Evolutionary conservation across 257 asterid species (phyloP).

Genomic region (Solanum rostratum): DNA sequence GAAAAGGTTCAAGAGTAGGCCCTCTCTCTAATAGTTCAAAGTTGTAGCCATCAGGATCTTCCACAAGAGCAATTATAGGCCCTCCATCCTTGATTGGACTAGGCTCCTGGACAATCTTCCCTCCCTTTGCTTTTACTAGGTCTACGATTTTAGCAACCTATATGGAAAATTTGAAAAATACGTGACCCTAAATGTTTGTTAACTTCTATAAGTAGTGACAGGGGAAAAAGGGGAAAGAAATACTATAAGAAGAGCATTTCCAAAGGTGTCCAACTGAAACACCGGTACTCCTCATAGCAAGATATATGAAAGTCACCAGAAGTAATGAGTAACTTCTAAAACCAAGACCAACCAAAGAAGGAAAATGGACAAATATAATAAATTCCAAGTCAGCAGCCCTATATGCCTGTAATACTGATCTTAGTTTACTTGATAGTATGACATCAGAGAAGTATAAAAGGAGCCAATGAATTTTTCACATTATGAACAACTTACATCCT

Average conservation of each 20-base stretch:
- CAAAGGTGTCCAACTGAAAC: neutral
- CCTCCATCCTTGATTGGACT: slow-evolving; percentile 15
- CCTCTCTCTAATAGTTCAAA: slow-evolving; percentile 29
- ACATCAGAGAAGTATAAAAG: neutral
- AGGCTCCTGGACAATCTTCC: slow-evolving; percentile 22
- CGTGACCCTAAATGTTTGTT: neutral
- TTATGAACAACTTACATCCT: slow-evolving; percentile 23
- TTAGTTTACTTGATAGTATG: neutral
- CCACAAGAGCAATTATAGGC: slow-evolving; percentile 12
- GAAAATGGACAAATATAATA: neutral
- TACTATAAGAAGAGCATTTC: neutral
- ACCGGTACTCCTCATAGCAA: neutral
- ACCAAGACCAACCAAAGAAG: neutral
- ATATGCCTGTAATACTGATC: neutral
- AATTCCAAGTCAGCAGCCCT: neutral
- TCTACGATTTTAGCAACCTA: slow-evolving; percentile 30
- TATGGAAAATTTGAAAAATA: neutral
- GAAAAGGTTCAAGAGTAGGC: slow-evolving; percentile 27
- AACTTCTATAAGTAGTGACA: neutral
- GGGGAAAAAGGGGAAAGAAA: neutral
- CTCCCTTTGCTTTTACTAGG: slow-evolving; percentile 30
- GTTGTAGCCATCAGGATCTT: slow-evolving; percentile 41
- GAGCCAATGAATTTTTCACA: neutral
- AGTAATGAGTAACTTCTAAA: neutral
- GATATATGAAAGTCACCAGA: neutral